Evolutionary conservation across 345 rosid species (phyloP).

Genomic region (Eucalyptus rudis): DNA sequence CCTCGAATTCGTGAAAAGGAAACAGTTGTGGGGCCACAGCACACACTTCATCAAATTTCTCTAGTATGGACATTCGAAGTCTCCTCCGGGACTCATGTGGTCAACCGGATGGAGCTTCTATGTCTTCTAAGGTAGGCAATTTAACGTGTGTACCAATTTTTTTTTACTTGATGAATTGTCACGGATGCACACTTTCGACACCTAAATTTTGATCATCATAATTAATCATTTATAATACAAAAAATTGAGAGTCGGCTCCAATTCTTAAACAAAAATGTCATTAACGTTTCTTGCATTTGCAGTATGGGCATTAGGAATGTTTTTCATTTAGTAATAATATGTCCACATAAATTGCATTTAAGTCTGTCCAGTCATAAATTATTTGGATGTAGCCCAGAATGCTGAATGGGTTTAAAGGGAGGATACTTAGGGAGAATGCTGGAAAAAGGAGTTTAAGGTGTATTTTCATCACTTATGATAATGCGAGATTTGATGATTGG

Average conservation of each 20-base stretch:
- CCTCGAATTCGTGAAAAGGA: neutral
- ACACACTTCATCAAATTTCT: neutral
- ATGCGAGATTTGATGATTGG: no score
- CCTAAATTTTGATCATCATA: neutral
- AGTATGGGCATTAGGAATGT: neutral
- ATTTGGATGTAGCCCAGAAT: neutral
- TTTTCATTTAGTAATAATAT: no score
- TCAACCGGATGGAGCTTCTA: neutral
- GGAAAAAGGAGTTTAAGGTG: no score
- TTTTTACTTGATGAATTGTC: neutral
- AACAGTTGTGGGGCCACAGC: neutral
- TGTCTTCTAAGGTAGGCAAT: neutral
- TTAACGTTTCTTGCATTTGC: rapidly evolving
- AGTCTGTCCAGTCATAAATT: neutral
- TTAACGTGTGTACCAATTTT: neutral
- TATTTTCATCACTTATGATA: no score
- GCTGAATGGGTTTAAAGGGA: no score
- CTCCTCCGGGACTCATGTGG: neutral
- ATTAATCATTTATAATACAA: neutral
- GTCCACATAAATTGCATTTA: no score
- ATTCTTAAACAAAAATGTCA: neutral
- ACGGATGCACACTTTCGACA: neutral
- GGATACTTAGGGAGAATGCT: no score
- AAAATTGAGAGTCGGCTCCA: neutral
- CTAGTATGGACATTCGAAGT: neutral